Evolutionary conservation across 176 grass and related monocot genomes (phyloP).

Genomic region (Carex littledalei): DNA sequence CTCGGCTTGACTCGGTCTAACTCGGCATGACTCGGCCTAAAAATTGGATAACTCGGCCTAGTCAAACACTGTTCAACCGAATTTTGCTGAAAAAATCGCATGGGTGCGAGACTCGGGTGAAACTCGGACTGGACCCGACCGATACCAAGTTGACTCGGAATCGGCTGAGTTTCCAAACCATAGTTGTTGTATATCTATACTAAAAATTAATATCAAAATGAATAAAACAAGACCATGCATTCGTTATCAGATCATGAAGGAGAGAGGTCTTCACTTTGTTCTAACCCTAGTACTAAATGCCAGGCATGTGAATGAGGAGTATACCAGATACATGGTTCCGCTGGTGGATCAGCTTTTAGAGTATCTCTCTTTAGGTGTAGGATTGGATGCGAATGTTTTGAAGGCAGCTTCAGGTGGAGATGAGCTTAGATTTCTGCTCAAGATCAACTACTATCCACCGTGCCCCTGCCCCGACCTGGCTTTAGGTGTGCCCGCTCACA

Average conservation of each 20-base stretch:
- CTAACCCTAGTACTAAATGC: neutral
- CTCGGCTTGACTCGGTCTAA: too few relatives aligned
- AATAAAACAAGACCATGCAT: neutral
- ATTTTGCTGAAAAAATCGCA: too few relatives aligned
- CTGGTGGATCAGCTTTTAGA: constrained; percentile 37
- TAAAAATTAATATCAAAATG: too few relatives aligned
- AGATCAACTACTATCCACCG: constrained; percentile 82
- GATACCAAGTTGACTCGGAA: too few relatives aligned
- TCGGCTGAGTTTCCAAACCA: too few relatives aligned
- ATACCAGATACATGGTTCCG: constrained; percentile 32
- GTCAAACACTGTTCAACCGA: too few relatives aligned
- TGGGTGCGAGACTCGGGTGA: too few relatives aligned
- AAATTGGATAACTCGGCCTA: too few relatives aligned
- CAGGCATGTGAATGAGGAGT: constrained; percentile 53
- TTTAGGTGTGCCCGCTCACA: constrained; percentile 59
- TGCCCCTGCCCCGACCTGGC: constrained; percentile 68
- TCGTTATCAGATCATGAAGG: neutral
- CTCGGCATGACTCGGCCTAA: too few relatives aligned
- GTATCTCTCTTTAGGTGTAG: constrained; percentile 45
- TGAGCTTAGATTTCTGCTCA: constrained; percentile 40
- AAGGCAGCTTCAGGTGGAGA: constrained; percentile 40
- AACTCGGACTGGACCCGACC: too few relatives aligned
- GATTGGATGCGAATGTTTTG: constrained; percentile 27
- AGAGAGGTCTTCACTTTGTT: neutral
- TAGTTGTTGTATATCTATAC: too few relatives aligned